A percentile compares a stretch with the other conserved stretches of the same genome.
These are phyloP conservation scores for Trichophyton mentagrophytes DNA, from an alignment of 2,329 filamentous ascomycete genomes.

Conservation along the genomic window DNA sequence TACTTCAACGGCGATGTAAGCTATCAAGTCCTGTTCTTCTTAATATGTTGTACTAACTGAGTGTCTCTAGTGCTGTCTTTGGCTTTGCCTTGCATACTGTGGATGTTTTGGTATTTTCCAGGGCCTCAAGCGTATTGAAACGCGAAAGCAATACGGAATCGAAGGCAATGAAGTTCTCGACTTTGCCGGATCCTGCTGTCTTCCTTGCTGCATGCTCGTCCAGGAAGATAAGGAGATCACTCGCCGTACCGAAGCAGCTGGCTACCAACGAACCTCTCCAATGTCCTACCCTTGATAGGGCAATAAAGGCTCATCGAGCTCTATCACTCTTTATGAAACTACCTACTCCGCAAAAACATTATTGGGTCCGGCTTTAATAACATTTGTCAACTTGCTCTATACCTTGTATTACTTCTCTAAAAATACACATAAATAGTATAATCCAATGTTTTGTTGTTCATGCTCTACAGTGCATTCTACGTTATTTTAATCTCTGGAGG, in stretches of 20 bases:
- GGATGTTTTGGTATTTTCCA: constrained; percentile 31
- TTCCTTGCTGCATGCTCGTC: constrained; percentile 44
- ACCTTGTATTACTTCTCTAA: too few relatives aligned
- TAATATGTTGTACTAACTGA: neutral
- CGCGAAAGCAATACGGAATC: constrained; percentile 44
- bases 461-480: too few relatives aligned
- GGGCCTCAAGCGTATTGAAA: constrained; percentile 43
- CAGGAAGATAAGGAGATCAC: constrained; percentile 46
- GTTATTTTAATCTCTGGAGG: too few relatives aligned
- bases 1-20: constrained; percentile 1
- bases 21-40: neutral
- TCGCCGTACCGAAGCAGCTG: constrained; percentile 13
- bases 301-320: neutral
- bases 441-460: too few relatives aligned
- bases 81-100: constrained; percentile 19
- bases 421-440: too few relatives aligned
- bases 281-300: neutral
- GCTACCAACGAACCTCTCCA: constrained; percentile 16
- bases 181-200: constrained; percentile 44
- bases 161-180: constrained; percentile 38
- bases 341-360: neutral
- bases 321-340: neutral
- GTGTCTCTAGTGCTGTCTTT: constrained; percentile 24
- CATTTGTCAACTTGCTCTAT: neutral
- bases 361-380: neutral